A percentile compares a stretch with the other conserved stretches of the same genome.
Evolutionary conservation across 1,139 yeast species (phyloP).

Genomic region (Kodamaea derodonti): DNA sequence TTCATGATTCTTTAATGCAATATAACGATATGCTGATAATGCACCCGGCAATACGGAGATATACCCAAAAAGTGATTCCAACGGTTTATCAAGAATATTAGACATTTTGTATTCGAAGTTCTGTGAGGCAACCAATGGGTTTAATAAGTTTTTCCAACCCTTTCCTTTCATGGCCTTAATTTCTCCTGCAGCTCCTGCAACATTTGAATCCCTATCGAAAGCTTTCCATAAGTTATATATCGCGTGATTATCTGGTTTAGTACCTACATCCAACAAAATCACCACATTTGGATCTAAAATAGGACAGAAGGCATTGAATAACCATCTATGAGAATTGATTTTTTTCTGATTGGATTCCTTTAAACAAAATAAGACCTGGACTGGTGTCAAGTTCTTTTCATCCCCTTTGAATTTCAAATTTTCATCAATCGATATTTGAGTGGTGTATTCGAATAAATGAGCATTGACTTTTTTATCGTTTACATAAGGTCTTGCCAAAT

Average conservation of each 20-base stretch:
- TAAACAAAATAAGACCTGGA: constrained; percentile 83
- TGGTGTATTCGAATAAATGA: constrained; percentile 90
- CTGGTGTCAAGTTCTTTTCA: constrained; percentile 86
- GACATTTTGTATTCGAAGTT: constrained; percentile 97
- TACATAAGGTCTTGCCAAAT: constrained; percentile 89
- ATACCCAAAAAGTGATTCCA: constrained; percentile 90
- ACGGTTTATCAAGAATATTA: constrained; percentile 89
- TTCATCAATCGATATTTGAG: constrained; percentile 82
- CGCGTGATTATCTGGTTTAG: constrained; percentile 80
- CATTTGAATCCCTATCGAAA: constrained; percentile 90
- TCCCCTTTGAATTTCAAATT: constrained; percentile 74
- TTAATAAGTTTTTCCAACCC: constrained; percentile 71
- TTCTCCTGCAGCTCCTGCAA: constrained; percentile 98
- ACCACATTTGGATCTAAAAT: constrained; percentile 84
- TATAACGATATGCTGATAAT: constrained; percentile 85
- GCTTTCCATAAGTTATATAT: constrained; percentile 95
- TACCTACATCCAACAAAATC: constrained; percentile 85
- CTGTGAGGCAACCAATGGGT: constrained; percentile 94
- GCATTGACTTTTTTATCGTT: constrained; percentile 88
- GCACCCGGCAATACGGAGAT: constrained; percentile 96
- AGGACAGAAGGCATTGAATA: constrained; percentile 90
- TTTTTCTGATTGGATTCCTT: constrained; percentile 87
- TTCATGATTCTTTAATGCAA: constrained; percentile 77
- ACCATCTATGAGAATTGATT: constrained; percentile 93
- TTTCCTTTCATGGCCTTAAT: constrained; percentile 91